phyloP scores from a whole-genome alignment of 129 eudicot species.

The Artemisia annua region DNA sequence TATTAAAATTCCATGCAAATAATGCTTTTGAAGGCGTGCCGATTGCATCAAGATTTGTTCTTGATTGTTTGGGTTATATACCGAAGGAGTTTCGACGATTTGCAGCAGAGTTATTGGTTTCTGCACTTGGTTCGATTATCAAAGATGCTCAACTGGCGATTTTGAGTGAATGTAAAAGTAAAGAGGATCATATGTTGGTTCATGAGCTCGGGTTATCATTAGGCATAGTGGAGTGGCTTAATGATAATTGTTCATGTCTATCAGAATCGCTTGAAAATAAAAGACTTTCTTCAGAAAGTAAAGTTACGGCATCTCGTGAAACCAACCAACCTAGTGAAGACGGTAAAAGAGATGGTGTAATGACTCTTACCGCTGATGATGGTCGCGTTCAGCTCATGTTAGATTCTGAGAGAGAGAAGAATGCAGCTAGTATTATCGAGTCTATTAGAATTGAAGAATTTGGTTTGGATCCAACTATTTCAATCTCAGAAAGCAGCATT shows the following conservation, averaged over 20 bases:
- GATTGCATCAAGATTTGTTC: constrained; percentile 50
- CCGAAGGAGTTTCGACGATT: constrained; percentile 70
- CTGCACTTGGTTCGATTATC: constrained; percentile 48
- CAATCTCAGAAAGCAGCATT: constrained; percentile 50
- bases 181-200: constrained; percentile 65
- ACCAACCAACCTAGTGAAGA: constrained; percentile 25
- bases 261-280: constrained; percentile 29
- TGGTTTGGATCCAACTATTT: constrained; percentile 65
- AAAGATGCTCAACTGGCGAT: constrained; percentile 63
- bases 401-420: constrained; percentile 30
- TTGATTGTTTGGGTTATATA: constrained; percentile 66
- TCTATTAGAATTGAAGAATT: constrained; percentile 85
- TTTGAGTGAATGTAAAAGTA: constrained; percentile 53
- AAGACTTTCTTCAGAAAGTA: background rate
- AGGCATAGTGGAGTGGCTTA: constrained; percentile 80
- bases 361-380: constrained; percentile 21
- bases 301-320: constrained; percentile 17
- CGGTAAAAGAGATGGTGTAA: constrained; percentile 17
- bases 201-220: constrained; percentile 79
- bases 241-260: constrained; percentile 44
- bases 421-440: constrained; percentile 55
- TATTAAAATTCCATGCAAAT: constrained; percentile 61
- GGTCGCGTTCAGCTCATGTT: constrained; percentile 18
- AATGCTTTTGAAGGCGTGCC: constrained; percentile 24
- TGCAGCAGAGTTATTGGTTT: constrained; percentile 69